Percentiles rank a stretch among this genome's conserved stretches.
phyloP scores from a whole-genome alignment of 768 basidiomycete genomes.

The Hypsizygus marmoreus region DNA sequence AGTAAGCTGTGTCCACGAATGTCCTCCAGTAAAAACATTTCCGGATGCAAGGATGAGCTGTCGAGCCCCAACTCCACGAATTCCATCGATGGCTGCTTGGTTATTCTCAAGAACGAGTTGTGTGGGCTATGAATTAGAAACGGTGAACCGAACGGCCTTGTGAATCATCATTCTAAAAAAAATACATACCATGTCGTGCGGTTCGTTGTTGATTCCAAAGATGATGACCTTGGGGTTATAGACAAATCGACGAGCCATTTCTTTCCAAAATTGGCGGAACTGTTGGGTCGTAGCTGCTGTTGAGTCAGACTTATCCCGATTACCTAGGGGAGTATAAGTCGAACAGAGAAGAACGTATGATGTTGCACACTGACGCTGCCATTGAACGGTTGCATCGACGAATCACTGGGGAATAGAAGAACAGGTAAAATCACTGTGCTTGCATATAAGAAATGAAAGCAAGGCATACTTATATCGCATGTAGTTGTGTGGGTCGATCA shows the following conservation, averaged over 20 bases:
- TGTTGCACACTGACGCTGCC: constrained; percentile 49
- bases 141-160: background rate
- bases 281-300: constrained; percentile 45
- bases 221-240: constrained; percentile 43
- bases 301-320: constrained; percentile 46
- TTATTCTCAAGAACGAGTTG: constrained; percentile 42
- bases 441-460: background rate
- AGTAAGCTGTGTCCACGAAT: constrained; percentile 42
- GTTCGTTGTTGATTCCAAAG: constrained; percentile 52
- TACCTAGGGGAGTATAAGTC: constrained; percentile 27
- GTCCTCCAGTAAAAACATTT: constrained; percentile 48
- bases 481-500: constrained; percentile 50
- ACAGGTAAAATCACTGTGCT: background rate
- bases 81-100: constrained; percentile 46
- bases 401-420: constrained; percentile 31
- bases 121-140: constrained; percentile 31
- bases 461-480: constrained; percentile 48
- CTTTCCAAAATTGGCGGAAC: constrained; percentile 43
- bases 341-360: background rate
- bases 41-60: constrained; percentile 50
- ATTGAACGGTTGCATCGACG: constrained; percentile 42
- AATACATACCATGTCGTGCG: constrained; percentile 41
- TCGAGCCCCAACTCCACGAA: constrained; percentile 38
- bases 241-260: constrained; percentile 41
- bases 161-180: background rate